These are phyloP conservation scores for Arctium minus DNA, from an alignment of 129 eudicot genomes.

Conservation along the genomic window DNA sequence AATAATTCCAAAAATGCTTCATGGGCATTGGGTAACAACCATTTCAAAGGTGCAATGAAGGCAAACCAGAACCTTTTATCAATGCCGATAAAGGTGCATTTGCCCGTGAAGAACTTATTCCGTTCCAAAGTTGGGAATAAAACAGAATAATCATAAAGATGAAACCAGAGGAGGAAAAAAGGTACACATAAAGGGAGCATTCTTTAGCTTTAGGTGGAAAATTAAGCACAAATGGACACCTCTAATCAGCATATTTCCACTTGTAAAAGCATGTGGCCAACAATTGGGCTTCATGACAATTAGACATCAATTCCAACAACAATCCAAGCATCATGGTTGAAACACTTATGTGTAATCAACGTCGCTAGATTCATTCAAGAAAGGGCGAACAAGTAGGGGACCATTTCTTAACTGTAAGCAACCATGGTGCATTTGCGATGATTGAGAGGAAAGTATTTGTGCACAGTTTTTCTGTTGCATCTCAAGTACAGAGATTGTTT, in stretches of 20 bases:
- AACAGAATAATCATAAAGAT: slow-evolving; percentile 25
- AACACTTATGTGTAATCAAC: background rate
- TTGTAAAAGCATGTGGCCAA: slow-evolving; percentile 14
- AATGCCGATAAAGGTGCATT: background rate
- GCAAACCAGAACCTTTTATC: slow-evolving; percentile 17
- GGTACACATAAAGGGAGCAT: slow-evolving; percentile 15
- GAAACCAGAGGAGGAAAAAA: slow-evolving; percentile 12
- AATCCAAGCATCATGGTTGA: background rate
- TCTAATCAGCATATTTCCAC: slow-evolving; percentile 13
- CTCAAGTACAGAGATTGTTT: background rate
- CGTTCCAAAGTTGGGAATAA: slow-evolving; percentile 3
- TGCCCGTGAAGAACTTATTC: slow-evolving; percentile 19
- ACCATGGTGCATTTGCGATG: background rate
- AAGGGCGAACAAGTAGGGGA: background rate
- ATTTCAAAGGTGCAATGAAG: slow-evolving; percentile 23
- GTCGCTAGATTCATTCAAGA: background rate
- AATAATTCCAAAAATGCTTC: slow-evolving; percentile 26
- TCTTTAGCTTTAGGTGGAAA: background rate
- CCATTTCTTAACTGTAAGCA: background rate
- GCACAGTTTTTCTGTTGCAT: background rate
- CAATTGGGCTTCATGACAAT: background rate
- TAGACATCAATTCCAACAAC: slow-evolving; percentile 4
- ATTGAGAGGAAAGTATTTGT: background rate
- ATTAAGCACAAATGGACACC: slow-evolving; percentile 1
- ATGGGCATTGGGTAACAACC: slow-evolving; percentile 25